Percentiles rank a stretch among this genome's conserved stretches.
These are phyloP conservation scores for Kernera saxatilis DNA, from an alignment of 345 rosid species.

Conservation along the genomic window DNA sequence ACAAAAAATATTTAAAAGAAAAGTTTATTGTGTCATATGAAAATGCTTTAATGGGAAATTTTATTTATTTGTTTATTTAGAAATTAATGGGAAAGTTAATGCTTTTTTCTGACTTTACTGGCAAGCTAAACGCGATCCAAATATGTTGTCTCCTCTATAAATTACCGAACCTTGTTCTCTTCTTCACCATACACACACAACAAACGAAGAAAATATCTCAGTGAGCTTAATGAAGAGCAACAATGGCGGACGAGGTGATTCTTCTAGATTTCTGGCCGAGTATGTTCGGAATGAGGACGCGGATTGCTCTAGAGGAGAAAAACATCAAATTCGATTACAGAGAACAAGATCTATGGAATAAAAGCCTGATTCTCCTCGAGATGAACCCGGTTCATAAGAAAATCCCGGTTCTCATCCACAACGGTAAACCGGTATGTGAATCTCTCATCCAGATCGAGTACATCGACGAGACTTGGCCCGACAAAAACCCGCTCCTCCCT, in stretches of 20 bases:
- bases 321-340: no score
- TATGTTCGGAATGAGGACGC: no score
- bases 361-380: not conserved
- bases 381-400: slow-evolving; percentile 20
- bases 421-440: slow-evolving; percentile 15
- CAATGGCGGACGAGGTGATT: no score
- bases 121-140: not conserved
- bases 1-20: no score
- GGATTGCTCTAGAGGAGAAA: no score
- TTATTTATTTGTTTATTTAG: not conserved
- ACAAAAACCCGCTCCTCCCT: not conserved
- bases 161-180: not conserved
- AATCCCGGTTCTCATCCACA: no score
- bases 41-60: not conserved
- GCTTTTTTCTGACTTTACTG: not conserved
- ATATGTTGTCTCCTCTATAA: not conserved
- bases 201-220: not conserved
- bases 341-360: no score
- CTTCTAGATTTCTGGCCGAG: no score
- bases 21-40: not conserved
- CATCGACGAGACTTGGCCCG: not conserved
- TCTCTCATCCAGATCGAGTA: slow-evolving; percentile 5
- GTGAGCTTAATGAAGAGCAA: not conserved
- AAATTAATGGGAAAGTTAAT: not conserved
- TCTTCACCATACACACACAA: not conserved